Base-by-base conservation (phyloP, 441 rosid species). In the Populus hybrid region DNA sequence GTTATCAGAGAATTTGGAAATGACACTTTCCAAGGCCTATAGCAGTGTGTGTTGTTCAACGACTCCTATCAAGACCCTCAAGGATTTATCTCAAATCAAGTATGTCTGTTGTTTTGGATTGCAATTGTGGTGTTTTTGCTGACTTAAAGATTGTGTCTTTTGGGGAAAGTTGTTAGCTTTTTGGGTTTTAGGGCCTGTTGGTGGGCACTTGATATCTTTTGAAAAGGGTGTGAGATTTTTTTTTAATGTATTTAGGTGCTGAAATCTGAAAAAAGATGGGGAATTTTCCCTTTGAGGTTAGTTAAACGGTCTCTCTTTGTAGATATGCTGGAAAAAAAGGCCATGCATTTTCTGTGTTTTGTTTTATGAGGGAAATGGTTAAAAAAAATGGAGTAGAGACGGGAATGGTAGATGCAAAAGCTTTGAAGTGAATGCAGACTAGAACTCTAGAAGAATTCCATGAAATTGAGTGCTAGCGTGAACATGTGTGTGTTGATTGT, bases 21-120 rank as follows among this genome's bases (percentile, higher is more conserved):
- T 40, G 80, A 92, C 90, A 57, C 89, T 95, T 50, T 72, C 87
- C 16, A 92, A 87, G 81, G 97, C 93, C 32, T 87, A 85, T 76
- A 81, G 40, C 79, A 89, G 83, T 53, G 80, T 91, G 20, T 94
- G 97, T 82, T 83, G 78, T n/a, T 75, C 92, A 32, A 83, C 85
- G 70, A 80, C 75, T 72, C 90, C 92, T 34, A 88, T 93, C 70
- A 79, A 70, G 69, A 85, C 89, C 21, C 92, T 93, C 83, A 94
- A 90, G 81, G 94, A 92, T 59, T 85, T 94, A 73, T 90, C 94
- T 67, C 88, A 79, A 74, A 81, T 93, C 82, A 94, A 92, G 99
- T 92, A 85, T 61, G 81, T 61, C 26, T 32, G 63, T 36, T 36
- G 10, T 64, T 8, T 36, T 20, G 57, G 10, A 59, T 35, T 32